Evolutionary conservation across 257 asterid species (phyloP).

Genomic region (Solanum sitiens): DNA sequence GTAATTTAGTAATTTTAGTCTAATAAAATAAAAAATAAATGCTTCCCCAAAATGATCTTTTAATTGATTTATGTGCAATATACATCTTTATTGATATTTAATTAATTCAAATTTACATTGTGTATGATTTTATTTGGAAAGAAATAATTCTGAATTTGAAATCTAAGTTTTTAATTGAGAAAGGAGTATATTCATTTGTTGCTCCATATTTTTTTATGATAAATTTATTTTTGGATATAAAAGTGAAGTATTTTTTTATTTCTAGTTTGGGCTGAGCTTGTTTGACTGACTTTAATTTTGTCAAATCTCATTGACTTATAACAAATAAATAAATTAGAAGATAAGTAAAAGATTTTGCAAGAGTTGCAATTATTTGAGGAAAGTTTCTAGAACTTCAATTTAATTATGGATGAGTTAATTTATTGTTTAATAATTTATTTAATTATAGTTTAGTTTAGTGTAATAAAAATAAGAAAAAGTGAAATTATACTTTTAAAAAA

Average conservation of each 20-base stretch:
- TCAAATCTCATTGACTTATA: neutral
- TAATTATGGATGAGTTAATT: neutral
- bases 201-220: neutral
- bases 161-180: rapidly evolving
- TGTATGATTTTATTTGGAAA: rapidly evolving
- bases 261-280: neutral
- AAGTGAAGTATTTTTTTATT: neutral
- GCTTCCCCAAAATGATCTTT: neutral
- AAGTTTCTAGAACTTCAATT: neutral
- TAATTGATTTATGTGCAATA: rapidly evolving
- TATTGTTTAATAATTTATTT: too few species aligned
- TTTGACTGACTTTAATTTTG: neutral
- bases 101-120: rapidly evolving
- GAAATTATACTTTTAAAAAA: neutral
- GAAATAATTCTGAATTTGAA: rapidly evolving
- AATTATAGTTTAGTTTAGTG: neutral
- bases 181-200: too few species aligned
- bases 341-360: neutral
- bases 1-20: neutral
- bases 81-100: rapidly evolving
- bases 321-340: neutral
- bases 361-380: neutral
- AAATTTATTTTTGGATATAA: neutral
- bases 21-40: too few species aligned
- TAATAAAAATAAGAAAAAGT: neutral